Conservation (phyloP, 2,329 filamentous ascomycete species). For the Elsinoe necatrix region DNA sequence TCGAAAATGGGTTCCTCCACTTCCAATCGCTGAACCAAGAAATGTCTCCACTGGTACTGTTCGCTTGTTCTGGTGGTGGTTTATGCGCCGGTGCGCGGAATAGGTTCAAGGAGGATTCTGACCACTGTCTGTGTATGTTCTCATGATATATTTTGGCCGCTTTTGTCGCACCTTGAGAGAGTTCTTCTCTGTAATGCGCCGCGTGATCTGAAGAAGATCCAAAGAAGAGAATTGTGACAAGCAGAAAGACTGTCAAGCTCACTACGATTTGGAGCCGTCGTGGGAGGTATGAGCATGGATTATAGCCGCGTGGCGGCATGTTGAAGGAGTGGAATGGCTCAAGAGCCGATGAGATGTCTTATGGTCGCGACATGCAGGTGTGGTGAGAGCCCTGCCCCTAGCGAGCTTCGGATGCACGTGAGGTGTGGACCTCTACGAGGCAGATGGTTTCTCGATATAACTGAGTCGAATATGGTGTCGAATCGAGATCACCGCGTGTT, state of each 20-base stretch:
- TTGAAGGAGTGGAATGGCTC: conserved; percentile 10
- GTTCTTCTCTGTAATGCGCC: conserved; percentile 30
- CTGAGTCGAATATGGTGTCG: no score
- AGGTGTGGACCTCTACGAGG: no score
- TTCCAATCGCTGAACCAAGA: conserved; percentile 85
- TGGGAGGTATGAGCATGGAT: conserved; percentile 35
- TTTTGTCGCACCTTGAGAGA: conserved; percentile 34
- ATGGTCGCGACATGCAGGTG: conserved; percentile 13
- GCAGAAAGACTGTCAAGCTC: conserved; percentile 30
- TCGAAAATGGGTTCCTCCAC: conserved; percentile 87
- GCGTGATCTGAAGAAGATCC: conserved; percentile 26
- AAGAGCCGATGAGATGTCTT: neutral
- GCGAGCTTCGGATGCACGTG: neutral
- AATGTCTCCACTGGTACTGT: conserved; percentile 68
- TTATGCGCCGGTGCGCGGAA: conserved; percentile 64
- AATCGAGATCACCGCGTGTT: neutral
- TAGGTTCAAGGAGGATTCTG: conserved; percentile 43
- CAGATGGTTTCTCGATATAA: no score
- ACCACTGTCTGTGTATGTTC: conserved; percentile 27
- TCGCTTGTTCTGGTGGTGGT: conserved; percentile 63
- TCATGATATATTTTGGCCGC: conserved; percentile 29
- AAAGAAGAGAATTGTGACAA: conserved; percentile 32
- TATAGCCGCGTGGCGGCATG: conserved; percentile 18
- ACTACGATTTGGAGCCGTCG: conserved; percentile 40
- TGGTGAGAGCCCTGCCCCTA: neutral